Percentiles rank a stretch among this genome's conserved stretches.
Evolutionary conservation across 768 basidiomycete genomes (phyloP).

Genomic region (Podaxis sp.): DNA sequence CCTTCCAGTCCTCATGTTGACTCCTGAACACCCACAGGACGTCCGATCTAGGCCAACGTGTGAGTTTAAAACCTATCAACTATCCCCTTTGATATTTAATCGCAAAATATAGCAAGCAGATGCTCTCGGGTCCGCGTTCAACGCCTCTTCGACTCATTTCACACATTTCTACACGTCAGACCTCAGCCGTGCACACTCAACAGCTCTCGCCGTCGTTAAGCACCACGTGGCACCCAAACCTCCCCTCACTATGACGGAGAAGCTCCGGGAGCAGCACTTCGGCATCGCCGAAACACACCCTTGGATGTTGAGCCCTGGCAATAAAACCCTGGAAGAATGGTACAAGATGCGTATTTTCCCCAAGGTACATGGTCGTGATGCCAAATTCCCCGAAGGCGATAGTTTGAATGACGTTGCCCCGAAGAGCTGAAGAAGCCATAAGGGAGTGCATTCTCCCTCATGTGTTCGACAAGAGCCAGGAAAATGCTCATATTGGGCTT

Average conservation of each 20-base stretch:
- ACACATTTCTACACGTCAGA: constrained; percentile 63
- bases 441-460: constrained; percentile 55
- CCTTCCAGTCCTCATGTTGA: neutral
- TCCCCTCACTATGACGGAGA: constrained; percentile 44
- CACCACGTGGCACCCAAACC: constrained; percentile 61
- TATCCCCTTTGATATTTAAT: neutral
- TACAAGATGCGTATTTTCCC: constrained; percentile 52
- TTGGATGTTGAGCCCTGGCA: constrained; percentile 34
- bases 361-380: constrained; percentile 37
- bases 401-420: constrained; percentile 55
- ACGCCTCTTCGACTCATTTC: constrained; percentile 35
- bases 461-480: constrained; percentile 29
- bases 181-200: constrained; percentile 59
- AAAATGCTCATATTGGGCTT: constrained; percentile 49
- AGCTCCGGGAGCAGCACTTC: constrained; percentile 68
- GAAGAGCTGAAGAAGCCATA: constrained; percentile 48
- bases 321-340: constrained; percentile 36
- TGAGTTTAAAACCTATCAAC: neutral
- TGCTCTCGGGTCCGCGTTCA: constrained; percentile 53
- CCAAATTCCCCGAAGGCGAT: constrained; percentile 66
- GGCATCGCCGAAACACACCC: constrained; percentile 61
- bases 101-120: constrained; percentile 44
- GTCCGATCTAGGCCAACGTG: constrained; percentile 56
- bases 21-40: constrained; percentile 21
- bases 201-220: constrained; percentile 51